These are phyloP conservation scores for Blastomyces gilchristii DNA, from an alignment of 2,329 filamentous ascomycete genomes.

Conservation along the genomic window DNA sequence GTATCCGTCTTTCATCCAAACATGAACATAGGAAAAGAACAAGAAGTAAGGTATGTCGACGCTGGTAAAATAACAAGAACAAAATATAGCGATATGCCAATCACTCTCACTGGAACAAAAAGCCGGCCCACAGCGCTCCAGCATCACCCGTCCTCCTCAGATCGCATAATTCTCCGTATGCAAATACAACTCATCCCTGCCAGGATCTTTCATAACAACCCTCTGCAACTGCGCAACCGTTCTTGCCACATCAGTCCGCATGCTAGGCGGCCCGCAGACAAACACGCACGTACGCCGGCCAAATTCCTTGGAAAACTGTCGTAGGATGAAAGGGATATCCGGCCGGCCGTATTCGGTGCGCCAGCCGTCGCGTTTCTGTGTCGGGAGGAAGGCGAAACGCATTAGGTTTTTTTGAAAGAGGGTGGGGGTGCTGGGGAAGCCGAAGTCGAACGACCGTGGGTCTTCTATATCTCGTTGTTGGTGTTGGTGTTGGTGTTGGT, in stretches of 20 bases:
- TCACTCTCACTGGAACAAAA: background rate
- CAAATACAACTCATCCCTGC: constrained; percentile 80
- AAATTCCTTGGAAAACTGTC: constrained; percentile 69
- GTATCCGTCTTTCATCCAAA: background rate
- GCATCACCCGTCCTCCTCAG: constrained; percentile 28
- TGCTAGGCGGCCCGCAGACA: constrained; percentile 78
- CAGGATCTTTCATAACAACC: constrained; percentile 67
- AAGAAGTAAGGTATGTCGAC: background rate
- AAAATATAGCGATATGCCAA: background rate
- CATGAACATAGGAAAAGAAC: background rate
- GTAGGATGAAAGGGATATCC: constrained; percentile 76
- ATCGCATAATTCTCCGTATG: constrained; percentile 94
- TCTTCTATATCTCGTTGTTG: constrained; percentile 6
- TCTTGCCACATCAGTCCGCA: constrained; percentile 80
- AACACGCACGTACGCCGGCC: constrained; percentile 79
- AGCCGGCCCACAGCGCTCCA: background rate
- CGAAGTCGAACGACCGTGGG: constrained; percentile 52
- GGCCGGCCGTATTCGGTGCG: constrained; percentile 86
- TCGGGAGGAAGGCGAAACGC: constrained; percentile 71
- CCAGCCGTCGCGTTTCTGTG: constrained; percentile 59
- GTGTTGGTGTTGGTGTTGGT: no score
- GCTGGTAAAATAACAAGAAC: background rate
- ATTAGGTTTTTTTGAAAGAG: constrained; percentile 83
- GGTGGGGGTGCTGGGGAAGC: constrained; percentile 73
- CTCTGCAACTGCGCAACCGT: constrained; percentile 74